Conservation (phyloP, 1,284 basidiomycete species). For the Ganoderma boninense region DNA sequence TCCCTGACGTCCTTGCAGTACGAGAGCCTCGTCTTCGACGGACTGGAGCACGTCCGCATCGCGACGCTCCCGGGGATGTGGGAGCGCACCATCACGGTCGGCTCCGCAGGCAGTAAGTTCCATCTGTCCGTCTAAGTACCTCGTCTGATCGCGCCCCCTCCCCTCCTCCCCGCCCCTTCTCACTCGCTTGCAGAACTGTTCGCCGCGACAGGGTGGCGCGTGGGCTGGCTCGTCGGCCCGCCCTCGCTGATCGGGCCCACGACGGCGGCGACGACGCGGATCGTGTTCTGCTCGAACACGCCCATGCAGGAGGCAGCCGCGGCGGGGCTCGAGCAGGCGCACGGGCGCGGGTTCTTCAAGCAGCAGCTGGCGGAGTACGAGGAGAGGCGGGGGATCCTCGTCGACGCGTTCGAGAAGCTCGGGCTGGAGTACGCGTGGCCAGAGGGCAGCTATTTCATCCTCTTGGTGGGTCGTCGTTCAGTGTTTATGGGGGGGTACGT, state of each 20-base stretch:
- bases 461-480: conserved; percentile 65
- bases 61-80: conserved; percentile 97
- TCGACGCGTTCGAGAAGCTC: conserved; percentile 81
- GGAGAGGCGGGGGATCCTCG: conserved; percentile 80
- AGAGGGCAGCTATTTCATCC: conserved; percentile 89
- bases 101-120: conserved; percentile 77
- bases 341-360: conserved; percentile 80
- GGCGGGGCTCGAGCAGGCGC: conserved; percentile 81
- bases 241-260: conserved; percentile 84
- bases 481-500: not conserved
- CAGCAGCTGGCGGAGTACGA: conserved; percentile 82
- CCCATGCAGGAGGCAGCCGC: conserved; percentile 93
- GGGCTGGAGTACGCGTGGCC: conserved; percentile 89
- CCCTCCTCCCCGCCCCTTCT: no score
- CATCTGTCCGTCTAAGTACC: conserved; percentile 42
- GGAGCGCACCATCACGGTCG: conserved; percentile 88
- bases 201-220: conserved; percentile 96
- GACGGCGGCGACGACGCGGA: conserved; percentile 91
- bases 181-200: conserved; percentile 75
- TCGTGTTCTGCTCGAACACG: conserved; percentile 94
- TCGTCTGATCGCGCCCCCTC: not conserved
- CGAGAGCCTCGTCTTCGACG: conserved; percentile 91
- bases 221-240: conserved; percentile 95
- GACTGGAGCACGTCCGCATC: conserved; percentile 88
- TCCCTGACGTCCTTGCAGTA: conserved; percentile 60